A percentile compares a stretch with the other conserved stretches of the same genome.
Conservation (phyloP, 441 rosid genomes). For the Eutrema salsugineum region DNA sequence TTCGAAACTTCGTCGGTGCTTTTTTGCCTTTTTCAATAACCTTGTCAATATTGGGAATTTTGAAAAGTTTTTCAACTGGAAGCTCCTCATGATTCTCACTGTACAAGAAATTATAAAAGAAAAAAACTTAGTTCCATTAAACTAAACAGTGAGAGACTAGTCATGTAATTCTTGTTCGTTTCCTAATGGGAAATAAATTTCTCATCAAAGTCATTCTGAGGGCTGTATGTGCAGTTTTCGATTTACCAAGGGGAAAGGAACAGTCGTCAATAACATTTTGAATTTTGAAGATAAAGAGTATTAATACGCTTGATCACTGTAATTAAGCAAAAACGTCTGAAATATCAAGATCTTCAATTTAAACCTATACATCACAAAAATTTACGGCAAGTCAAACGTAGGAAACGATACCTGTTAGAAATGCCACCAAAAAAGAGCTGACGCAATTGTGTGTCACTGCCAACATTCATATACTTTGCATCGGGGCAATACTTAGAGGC, state of each 20-base stretch:
- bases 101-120: constrained; percentile 28
- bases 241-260: neutral
- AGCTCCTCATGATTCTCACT: constrained; percentile 48
- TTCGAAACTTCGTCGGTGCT: constrained; percentile 58
- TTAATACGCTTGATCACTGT: neutral
- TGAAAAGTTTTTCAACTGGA: constrained; percentile 48
- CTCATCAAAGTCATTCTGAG: neutral
- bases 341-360: neutral
- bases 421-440: constrained; percentile 80
- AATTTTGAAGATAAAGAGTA: neutral
- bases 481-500: constrained; percentile 79
- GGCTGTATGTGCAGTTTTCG: neutral
- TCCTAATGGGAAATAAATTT: neutral
- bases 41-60: constrained; percentile 65
- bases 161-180: neutral
- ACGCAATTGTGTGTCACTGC: constrained; percentile 86
- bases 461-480: constrained; percentile 84
- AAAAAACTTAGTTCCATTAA: neutral
- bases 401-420: constrained; percentile 49
- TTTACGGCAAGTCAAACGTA: neutral
- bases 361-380: neutral
- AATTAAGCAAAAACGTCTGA: neutral
- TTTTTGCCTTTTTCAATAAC: constrained; percentile 87
- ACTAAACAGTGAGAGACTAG: neutral
- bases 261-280: neutral